These are phyloP conservation scores for Globisporangium heterothallicum DNA, from an alignment of 352 stramenopile species.

Conservation along the genomic window DNA sequence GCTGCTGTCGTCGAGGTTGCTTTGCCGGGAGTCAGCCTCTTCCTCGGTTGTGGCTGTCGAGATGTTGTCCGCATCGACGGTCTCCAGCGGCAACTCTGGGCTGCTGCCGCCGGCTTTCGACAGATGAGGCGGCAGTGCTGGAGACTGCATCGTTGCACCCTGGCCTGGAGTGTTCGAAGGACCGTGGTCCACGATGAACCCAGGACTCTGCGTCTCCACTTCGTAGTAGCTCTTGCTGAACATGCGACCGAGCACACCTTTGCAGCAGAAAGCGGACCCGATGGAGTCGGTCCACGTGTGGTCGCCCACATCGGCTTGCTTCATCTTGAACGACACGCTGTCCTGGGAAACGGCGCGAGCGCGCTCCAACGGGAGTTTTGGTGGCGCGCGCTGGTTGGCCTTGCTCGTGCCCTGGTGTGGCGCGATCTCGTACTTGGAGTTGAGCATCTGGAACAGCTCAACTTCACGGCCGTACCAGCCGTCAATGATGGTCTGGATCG, in stretches of 20 bases:
- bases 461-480: constrained; percentile 80
- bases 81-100: constrained; percentile 17
- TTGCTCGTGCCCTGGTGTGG: constrained; percentile 69
- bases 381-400: constrained; percentile 28
- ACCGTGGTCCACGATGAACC: constrained; percentile 42
- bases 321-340: constrained; percentile 45
- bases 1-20: constrained; percentile 23
- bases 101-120: constrained; percentile 40
- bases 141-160: constrained; percentile 49
- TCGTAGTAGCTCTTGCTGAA: constrained; percentile 76
- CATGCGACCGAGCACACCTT: constrained; percentile 43
- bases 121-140: constrained; percentile 34
- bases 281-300: constrained; percentile 52
- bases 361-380: constrained; percentile 46
- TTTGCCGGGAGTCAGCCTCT: constrained; percentile 28
- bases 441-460: constrained; percentile 85
- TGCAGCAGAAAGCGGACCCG: constrained; percentile 67
- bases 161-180: constrained; percentile 64
- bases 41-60: constrained; percentile 36
- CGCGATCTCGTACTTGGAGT: constrained; percentile 80
- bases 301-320: constrained; percentile 47
- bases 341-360: constrained; percentile 55
- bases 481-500: constrained; percentile 84
- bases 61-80: constrained; percentile 22
- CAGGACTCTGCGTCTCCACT: constrained; percentile 69